A percentile compares a stretch with the other conserved stretches of the same genome.
phyloP scores from a whole-genome alignment of 164 flowering plant genomes.

The Berberis thunbergii region DNA sequence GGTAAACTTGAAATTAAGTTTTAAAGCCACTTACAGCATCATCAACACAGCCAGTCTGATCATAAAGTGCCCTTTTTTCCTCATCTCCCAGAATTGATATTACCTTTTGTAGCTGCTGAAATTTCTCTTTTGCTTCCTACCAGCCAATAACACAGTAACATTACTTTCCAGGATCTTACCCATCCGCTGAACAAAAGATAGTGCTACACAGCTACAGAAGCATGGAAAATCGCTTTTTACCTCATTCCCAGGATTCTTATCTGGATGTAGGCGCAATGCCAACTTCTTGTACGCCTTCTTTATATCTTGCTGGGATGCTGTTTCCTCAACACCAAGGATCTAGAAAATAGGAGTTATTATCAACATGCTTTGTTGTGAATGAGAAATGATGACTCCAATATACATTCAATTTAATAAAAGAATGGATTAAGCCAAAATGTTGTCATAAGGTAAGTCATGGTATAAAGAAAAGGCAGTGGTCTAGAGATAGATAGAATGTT shows the following conservation, averaged over 20 bases:
- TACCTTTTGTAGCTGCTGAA: constrained; percentile 92
- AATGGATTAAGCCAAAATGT: too few species aligned
- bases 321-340: constrained; percentile 84
- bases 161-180: neutral
- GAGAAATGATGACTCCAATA: too few species aligned
- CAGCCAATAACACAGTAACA: neutral
- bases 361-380: too few species aligned
- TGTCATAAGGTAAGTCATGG: too few species aligned
- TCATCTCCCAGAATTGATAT: constrained; percentile 92
- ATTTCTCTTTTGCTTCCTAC: constrained; percentile 94
- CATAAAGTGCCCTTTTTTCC: constrained; percentile 89
- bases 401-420: too few species aligned
- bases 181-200: neutral
- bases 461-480: too few species aligned
- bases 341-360: constrained; percentile 5
- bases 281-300: constrained; percentile 89
- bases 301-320: constrained; percentile 84
- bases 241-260: constrained; percentile 96
- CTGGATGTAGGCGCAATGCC: constrained; percentile 94
- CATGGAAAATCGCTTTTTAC: constrained; percentile 19
- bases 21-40: constrained; percentile 67
- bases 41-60: constrained; percentile 91
- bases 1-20: constrained; percentile 1
- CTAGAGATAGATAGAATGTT: too few species aligned
- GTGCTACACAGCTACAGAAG: neutral